phyloP scores from a whole-genome alignment of 352 stramenopile species.

The Phytophthora palmivora region DNA sequence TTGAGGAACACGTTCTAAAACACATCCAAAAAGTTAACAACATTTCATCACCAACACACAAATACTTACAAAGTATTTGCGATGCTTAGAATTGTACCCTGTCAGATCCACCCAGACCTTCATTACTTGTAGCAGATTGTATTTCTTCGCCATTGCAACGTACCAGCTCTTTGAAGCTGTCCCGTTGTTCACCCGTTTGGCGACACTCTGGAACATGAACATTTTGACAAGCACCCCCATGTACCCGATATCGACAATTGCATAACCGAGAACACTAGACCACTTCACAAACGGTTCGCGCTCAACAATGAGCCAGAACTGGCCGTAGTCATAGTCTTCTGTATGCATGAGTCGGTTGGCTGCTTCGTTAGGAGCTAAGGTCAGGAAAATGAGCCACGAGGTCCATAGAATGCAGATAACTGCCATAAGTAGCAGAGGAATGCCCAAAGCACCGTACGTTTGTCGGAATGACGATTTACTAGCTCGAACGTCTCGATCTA shows the following conservation, averaged over 20 bases:
- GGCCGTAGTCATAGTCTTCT: slow-evolving; percentile 33
- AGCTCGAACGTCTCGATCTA: not conserved
- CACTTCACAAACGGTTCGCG: slow-evolving; percentile 19
- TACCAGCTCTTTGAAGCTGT: slow-evolving; percentile 11
- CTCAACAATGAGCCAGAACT: slow-evolving; percentile 40
- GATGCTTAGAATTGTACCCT: slow-evolving; percentile 22
- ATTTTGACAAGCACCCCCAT: slow-evolving; percentile 27
- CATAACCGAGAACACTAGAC: slow-evolving; percentile 13
- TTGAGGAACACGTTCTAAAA: slow-evolving; percentile 41
- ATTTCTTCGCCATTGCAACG: slow-evolving; percentile 6
- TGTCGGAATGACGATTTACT: slow-evolving; percentile 12
- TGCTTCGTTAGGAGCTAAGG: slow-evolving; percentile 28
- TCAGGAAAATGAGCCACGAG: slow-evolving; percentile 35
- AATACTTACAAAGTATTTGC: slow-evolving; percentile 26
- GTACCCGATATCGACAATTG: slow-evolving; percentile 18
- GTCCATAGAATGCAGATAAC: slow-evolving; percentile 33
- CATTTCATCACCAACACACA: not conserved
- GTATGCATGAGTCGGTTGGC: slow-evolving; percentile 41
- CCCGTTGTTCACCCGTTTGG: not conserved
- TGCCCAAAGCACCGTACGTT: slow-evolving; percentile 27
- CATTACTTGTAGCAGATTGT: slow-evolving; percentile 5
- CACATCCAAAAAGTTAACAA: not conserved
- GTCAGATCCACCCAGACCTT: slow-evolving; percentile 16
- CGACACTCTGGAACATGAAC: slow-evolving; percentile 20
- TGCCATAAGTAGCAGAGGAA: slow-evolving; percentile 22